Percentiles rank a stretch among this genome's conserved stretches.
Evolutionary conservation across 2,329 filamentous ascomycete genomes (phyloP).

Genomic region (Arthrocladium fulminans): DNA sequence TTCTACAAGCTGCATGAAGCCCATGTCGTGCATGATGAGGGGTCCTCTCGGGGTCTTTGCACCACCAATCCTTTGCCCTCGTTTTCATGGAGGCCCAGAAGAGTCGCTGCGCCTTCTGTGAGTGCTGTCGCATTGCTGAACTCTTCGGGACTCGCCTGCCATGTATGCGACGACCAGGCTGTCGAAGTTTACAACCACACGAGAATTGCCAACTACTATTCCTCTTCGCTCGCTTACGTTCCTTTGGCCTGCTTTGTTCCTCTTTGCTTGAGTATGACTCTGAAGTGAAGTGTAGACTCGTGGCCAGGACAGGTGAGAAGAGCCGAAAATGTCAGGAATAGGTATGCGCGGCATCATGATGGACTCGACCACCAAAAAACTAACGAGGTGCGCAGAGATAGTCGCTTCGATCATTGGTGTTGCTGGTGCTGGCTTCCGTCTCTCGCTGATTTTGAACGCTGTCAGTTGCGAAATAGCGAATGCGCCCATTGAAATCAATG

Average conservation of each 20-base stretch:
- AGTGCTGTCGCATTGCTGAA: neutral
- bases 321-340: constrained; percentile 12
- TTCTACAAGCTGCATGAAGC: constrained; percentile 1
- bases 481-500: constrained; percentile 33
- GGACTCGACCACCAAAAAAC: neutral
- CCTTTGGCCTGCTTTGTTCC: neutral
- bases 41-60: neutral
- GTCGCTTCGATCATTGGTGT: constrained; percentile 24
- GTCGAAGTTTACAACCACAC: neutral
- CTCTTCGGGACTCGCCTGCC: neutral
- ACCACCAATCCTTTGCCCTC: neutral
- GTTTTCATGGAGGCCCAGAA: neutral
- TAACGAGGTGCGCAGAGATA: constrained; percentile 13
- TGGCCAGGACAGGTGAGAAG: neutral
- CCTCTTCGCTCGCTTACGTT: neutral
- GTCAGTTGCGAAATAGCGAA: constrained; percentile 34
- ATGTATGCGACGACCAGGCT: neutral
- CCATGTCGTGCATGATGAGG: constrained; percentile 3
- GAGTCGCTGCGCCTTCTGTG: neutral
- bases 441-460: constrained; percentile 35
- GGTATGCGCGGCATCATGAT: constrained; percentile 10
- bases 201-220: neutral
- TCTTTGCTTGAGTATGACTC: neutral
- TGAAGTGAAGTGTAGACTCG: neutral
- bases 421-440: constrained; percentile 30